Evolutionary conservation across 2,329 filamentous ascomycete genomes (phyloP).

Genomic region (Colletotrichum siamense): DNA sequence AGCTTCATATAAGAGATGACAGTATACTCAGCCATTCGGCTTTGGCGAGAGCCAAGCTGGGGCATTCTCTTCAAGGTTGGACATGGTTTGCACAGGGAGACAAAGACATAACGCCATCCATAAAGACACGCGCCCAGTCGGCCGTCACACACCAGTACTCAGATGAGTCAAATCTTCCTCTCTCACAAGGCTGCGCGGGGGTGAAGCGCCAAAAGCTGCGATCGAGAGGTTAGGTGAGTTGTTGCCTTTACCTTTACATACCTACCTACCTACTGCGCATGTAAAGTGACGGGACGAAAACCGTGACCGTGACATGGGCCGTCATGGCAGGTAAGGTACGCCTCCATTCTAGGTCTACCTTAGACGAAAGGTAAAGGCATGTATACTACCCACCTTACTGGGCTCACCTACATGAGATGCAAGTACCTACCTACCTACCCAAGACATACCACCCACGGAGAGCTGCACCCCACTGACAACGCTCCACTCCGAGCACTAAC

Average conservation of each 20-base stretch:
- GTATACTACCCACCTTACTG: background rate
- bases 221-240: background rate
- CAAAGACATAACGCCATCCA: background rate
- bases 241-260: background rate
- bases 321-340: background rate
- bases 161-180: background rate
- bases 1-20: background rate
- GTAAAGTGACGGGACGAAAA: background rate
- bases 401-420: background rate
- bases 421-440: background rate
- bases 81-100: background rate
- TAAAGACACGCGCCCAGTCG: background rate
- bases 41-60: background rate
- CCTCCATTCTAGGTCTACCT: background rate
- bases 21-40: background rate
- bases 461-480: background rate
- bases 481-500: background rate
- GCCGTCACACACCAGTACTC: background rate
- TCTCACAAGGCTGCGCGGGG: background rate
- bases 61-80: background rate
- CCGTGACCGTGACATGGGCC: background rate
- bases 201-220: background rate
- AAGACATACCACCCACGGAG: background rate
- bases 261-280: too few relatives aligned
- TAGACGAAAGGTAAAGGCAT: background rate